These are phyloP conservation scores for Pilasporangium apinafurcum DNA, from an alignment of 352 stramenopile genomes.

Conservation along the genomic window DNA sequence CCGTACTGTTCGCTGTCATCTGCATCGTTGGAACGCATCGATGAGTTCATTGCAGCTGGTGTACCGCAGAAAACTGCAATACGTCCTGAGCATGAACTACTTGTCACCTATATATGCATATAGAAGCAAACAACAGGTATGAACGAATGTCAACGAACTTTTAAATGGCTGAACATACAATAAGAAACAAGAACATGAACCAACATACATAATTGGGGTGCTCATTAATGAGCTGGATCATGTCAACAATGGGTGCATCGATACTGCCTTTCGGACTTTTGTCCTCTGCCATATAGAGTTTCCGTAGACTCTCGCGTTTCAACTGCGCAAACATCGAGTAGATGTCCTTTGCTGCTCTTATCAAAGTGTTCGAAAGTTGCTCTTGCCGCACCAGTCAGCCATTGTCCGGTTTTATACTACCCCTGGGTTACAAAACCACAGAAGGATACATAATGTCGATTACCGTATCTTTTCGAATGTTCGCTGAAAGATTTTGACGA, in stretches of 20 bases:
- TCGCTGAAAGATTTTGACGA: no score
- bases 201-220: constrained; percentile 74
- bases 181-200: background rate
- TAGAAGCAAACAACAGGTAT: background rate
- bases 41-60: constrained; percentile 7
- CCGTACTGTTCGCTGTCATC: constrained; percentile 8
- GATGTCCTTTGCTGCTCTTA: no score
- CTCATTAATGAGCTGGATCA: constrained; percentile 84
- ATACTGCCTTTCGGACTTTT: constrained; percentile 90
- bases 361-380: no score
- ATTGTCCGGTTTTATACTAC: no score
- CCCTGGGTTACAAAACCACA: no score
- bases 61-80: constrained; percentile 84
- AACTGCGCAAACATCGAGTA: constrained; percentile 80
- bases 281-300: constrained; percentile 75
- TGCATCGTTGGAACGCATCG: background rate
- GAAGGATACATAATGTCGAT: no score
- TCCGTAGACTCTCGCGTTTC: constrained; percentile 83
- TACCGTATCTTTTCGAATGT: no score
- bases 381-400: no score
- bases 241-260: constrained; percentile 83
- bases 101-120: constrained; percentile 60
- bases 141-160: no score
- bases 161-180: background rate
- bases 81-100: constrained; percentile 87